phyloP scores from a whole-genome alignment of 2,329 filamentous ascomycete species.

The Lasiodiplodia theobromae region DNA sequence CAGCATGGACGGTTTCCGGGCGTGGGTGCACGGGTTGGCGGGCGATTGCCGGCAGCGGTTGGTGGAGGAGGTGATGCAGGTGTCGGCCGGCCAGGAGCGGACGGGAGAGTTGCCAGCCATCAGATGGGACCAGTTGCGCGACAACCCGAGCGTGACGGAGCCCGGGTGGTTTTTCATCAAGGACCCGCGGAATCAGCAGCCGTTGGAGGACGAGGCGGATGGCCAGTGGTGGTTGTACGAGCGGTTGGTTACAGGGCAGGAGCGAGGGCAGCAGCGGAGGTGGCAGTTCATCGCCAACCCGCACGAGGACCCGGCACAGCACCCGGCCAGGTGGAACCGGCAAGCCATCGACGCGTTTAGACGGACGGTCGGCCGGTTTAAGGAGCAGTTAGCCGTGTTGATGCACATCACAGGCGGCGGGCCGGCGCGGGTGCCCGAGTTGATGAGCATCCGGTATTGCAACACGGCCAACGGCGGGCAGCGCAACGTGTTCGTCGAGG shows the following conservation, averaged over 20 bases:
- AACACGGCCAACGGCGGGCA: slow-evolving; percentile 32
- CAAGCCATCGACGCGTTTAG: neutral
- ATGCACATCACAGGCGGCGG: slow-evolving; percentile 34
- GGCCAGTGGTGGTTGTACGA: neutral
- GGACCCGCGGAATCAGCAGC: neutral
- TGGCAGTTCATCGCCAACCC: neutral
- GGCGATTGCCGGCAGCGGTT: slow-evolving; percentile 19
- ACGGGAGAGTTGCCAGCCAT: slow-evolving; percentile 14
- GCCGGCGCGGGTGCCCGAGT: slow-evolving; percentile 33
- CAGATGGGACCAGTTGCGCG: slow-evolving; percentile 2
- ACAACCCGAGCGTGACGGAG: slow-evolving; percentile 20
- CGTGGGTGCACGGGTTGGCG: slow-evolving; percentile 30
- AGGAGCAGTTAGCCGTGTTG: slow-evolving; percentile 36
- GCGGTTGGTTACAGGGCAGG: neutral
- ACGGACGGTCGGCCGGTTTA: slow-evolving; percentile 6
- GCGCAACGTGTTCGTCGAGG: slow-evolving; percentile 36
- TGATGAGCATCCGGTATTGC: slow-evolving; percentile 34
- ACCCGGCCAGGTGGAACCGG: neutral
- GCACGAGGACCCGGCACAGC: neutral
- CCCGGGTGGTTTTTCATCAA: neutral
- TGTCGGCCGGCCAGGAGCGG: neutral
- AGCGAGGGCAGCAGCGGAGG: neutral
- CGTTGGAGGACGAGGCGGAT: neutral
- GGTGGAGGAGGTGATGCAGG: slow-evolving; percentile 30
- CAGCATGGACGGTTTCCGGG: slow-evolving; percentile 30